Conservation (phyloP, 768 basidiomycete genomes). For the Paxillus rubicundulus region DNA sequence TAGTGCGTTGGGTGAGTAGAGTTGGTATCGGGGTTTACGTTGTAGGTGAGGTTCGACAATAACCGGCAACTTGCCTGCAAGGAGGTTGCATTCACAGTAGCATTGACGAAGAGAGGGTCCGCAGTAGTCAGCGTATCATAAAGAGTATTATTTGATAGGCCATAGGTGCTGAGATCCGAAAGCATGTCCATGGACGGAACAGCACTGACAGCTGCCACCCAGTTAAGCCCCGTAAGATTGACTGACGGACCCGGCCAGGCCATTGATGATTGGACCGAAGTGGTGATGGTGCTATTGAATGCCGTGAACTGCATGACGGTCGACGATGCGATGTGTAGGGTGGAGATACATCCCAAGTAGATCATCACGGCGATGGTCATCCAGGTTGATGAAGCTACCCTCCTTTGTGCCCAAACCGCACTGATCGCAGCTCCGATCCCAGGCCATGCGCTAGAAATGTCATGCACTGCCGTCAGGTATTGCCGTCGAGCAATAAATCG, state of each 20-base stretch:
- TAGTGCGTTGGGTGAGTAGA: too few species aligned
- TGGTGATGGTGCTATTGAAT: constrained; percentile 4
- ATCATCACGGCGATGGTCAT: constrained; percentile 9
- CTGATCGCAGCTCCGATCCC: constrained; percentile 20
- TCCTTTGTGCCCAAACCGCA: constrained; percentile 15
- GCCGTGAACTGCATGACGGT: constrained; percentile 20
- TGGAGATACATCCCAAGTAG: constrained; percentile 18
- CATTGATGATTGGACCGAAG: neutral
- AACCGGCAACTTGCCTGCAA: constrained; percentile 8
- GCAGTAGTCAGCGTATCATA: constrained; percentile 7
- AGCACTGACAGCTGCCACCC: neutral
- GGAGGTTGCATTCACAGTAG: constrained; percentile 14
- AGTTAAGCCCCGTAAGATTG: neutral
- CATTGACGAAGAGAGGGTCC: neutral
- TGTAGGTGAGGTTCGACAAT: constrained; percentile 6
- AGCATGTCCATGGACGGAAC: constrained; percentile 1
- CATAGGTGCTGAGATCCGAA: neutral
- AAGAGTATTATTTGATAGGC: constrained; percentile 10
- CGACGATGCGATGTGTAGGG: constrained; percentile 20
- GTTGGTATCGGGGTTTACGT: neutral
- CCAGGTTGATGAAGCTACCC: constrained; percentile 9
- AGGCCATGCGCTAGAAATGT: constrained; percentile 18
- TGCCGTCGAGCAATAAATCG: constrained; percentile 1
- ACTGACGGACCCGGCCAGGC: constrained; percentile 8
- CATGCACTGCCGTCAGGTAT: constrained; percentile 19